Evolutionary conservation across 164 flowering plant species (phyloP).

Genomic region (Tetrastigma voinierianum): DNA sequence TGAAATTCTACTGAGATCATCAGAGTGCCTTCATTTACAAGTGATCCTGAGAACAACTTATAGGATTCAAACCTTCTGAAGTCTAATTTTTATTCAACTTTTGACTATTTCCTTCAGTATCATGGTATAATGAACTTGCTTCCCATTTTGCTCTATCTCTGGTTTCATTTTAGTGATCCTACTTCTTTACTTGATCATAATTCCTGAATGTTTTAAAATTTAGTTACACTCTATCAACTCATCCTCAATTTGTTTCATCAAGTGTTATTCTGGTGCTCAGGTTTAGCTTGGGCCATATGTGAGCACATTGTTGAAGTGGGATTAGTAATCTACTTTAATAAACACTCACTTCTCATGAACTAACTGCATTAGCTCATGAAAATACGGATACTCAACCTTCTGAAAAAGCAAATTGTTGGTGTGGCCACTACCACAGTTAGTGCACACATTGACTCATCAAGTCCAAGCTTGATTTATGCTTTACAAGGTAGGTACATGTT

Average conservation of each 20-base stretch:
- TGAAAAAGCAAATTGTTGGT: conserved; percentile 44
- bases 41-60: too few species aligned
- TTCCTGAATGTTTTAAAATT: background rate
- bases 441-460: conserved; percentile 91
- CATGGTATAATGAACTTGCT: background rate
- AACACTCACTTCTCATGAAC: conserved; percentile 98
- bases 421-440: conserved; percentile 92
- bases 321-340: conserved; percentile 92
- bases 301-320: conserved; percentile 84
- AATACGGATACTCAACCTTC: conserved; percentile 27
- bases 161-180: background rate
- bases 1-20: too few species aligned
- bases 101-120: too few species aligned
- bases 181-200: background rate
- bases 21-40: too few species aligned
- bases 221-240: background rate
- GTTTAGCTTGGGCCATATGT: conserved; percentile 98
- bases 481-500: conserved; percentile 64
- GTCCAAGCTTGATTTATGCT: conserved; percentile 96
- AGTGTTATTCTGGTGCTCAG: conserved; percentile 35
- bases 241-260: background rate
- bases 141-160: background rate
- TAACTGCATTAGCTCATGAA: conserved; percentile 84
- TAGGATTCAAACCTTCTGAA: too few species aligned
- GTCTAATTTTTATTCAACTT: too few species aligned